These are phyloP conservation scores for Colletotrichum orbiculare DNA, from an alignment of 2,329 filamentous ascomycete species.

Conservation along the genomic window DNA sequence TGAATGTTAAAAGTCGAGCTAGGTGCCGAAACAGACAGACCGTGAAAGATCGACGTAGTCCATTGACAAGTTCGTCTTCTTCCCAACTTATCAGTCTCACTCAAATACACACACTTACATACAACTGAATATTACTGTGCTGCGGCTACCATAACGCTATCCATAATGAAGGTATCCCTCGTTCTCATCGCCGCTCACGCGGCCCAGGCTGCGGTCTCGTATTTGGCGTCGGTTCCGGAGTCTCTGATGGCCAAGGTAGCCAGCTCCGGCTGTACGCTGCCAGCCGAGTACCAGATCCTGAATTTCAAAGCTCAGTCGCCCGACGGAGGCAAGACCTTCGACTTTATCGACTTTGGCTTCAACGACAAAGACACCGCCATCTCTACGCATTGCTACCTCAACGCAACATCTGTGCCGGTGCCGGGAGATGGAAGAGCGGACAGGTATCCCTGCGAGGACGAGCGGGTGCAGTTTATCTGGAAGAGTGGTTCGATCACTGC, in stretches of 20 bases:
- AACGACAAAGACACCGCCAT: slow-evolving; percentile 52
- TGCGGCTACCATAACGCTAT: slow-evolving; percentile 4
- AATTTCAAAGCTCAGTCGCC: slow-evolving; percentile 50
- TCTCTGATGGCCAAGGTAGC: slow-evolving; percentile 33
- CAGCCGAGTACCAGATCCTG: slow-evolving; percentile 51
- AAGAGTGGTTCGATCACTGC: slow-evolving; percentile 50
- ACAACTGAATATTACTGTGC: not conserved
- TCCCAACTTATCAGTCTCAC: too few species aligned
- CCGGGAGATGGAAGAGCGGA: slow-evolving; percentile 44
- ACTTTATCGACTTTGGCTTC: slow-evolving; percentile 53
- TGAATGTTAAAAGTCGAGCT: slow-evolving; percentile 7
- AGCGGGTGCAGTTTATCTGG: slow-evolving; percentile 57
- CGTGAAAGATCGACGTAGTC: not conserved
- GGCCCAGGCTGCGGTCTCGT: slow-evolving; percentile 35
- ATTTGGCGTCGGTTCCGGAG: slow-evolving; percentile 38
- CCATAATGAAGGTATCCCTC: slow-evolving; percentile 33
- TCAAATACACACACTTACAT: too few species aligned
- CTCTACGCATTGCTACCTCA: slow-evolving; percentile 55
- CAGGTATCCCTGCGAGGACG: slow-evolving; percentile 57
- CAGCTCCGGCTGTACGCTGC: slow-evolving; percentile 48
- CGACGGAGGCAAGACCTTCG: slow-evolving; percentile 46
- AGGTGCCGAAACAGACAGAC: slow-evolving; percentile 14
- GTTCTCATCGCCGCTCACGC: slow-evolving; percentile 36
- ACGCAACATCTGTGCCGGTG: slow-evolving; percentile 53
- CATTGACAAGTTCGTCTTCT: not conserved